A percentile compares a stretch with the other conserved stretches of the same genome.
Evolutionary conservation across 1,284 basidiomycete species (phyloP).

Genomic region (Rhodotorula sp.): DNA sequence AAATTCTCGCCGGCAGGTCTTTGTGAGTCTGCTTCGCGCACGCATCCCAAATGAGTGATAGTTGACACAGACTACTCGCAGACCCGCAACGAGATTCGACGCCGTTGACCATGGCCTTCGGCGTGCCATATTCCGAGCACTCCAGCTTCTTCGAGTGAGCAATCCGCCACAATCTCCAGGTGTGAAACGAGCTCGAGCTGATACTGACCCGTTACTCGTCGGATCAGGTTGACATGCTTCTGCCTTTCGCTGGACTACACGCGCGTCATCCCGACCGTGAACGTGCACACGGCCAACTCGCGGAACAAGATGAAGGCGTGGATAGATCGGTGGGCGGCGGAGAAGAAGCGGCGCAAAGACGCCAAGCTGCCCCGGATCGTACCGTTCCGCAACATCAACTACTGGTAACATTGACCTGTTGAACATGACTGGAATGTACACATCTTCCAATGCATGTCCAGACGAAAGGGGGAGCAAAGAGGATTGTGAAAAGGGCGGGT

Average conservation of each 20-base stretch:
- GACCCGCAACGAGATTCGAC: constrained; percentile 45
- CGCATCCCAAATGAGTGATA: background rate
- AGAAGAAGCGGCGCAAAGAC: constrained; percentile 63
- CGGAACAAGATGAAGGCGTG: constrained; percentile 73
- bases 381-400: constrained; percentile 19
- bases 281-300: constrained; percentile 73
- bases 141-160: constrained; percentile 83
- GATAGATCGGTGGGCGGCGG: constrained; percentile 80
- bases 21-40: constrained; percentile 56
- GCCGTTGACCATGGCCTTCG: constrained; percentile 40
- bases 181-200: background rate
- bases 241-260: constrained; percentile 67
- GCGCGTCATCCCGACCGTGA: constrained; percentile 92
- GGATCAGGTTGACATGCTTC: constrained; percentile 66
- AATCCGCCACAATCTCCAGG: background rate
- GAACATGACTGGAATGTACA: background rate
- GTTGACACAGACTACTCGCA: background rate
- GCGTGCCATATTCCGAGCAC: constrained; percentile 94
- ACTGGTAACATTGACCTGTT: constrained; percentile 21
- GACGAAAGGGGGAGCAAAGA: background rate
- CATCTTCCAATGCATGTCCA: background rate
- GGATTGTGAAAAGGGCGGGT: background rate
- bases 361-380: constrained; percentile 48
- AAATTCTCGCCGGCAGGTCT: constrained; percentile 50
- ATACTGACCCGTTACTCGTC: too few species aligned